Evolutionary conservation across 1,284 basidiomycete genomes (phyloP).

Genomic region (Flammula alnicola): DNA sequence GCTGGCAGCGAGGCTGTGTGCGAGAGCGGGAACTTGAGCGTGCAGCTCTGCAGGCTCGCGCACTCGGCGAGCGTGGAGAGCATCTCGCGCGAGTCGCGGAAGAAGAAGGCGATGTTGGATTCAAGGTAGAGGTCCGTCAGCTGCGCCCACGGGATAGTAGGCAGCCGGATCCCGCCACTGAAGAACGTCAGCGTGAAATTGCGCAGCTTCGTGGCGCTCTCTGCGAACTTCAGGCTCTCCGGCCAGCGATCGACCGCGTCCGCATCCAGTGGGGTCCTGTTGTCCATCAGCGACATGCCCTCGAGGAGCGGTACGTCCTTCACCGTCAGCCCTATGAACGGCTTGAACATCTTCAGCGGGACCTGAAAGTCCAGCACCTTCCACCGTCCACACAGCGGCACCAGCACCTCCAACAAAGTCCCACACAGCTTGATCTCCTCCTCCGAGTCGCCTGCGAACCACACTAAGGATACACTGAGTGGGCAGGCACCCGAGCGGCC

Average conservation of each 20-base stretch:
- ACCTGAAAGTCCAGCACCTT: constrained; percentile 29
- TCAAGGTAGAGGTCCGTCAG: constrained; percentile 30
- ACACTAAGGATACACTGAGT: constrained; percentile 30
- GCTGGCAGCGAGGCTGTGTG: constrained; percentile 20
- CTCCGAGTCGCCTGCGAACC: constrained; percentile 30
- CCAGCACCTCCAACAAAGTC: constrained; percentile 24
- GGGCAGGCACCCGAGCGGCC: constrained; percentile 30
- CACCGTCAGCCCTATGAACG: constrained; percentile 24
- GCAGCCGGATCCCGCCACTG: constrained; percentile 28
- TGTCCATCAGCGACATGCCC: constrained; percentile 28
- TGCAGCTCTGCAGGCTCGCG: constrained; percentile 22
- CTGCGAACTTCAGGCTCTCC: constrained; percentile 25
- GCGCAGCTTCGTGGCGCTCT: constrained; percentile 19
- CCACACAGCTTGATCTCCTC: constrained; percentile 28
- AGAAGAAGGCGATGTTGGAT: constrained; percentile 32
- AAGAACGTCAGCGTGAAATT: constrained; percentile 30
- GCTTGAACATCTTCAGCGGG: constrained; percentile 31
- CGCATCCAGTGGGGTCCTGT: constrained; percentile 24
- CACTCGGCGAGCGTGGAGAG: constrained; percentile 23
- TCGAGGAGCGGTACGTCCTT: constrained; percentile 28
- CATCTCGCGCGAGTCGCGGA: constrained; percentile 27
- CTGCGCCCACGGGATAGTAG: constrained; percentile 27
- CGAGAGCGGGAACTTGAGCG: constrained; percentile 32
- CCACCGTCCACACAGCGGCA: constrained; percentile 27
- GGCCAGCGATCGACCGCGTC: constrained; percentile 25